These are phyloP conservation scores for Carex pumila DNA, from an alignment of 176 grass and related monocot species.

Conservation along the genomic window DNA sequence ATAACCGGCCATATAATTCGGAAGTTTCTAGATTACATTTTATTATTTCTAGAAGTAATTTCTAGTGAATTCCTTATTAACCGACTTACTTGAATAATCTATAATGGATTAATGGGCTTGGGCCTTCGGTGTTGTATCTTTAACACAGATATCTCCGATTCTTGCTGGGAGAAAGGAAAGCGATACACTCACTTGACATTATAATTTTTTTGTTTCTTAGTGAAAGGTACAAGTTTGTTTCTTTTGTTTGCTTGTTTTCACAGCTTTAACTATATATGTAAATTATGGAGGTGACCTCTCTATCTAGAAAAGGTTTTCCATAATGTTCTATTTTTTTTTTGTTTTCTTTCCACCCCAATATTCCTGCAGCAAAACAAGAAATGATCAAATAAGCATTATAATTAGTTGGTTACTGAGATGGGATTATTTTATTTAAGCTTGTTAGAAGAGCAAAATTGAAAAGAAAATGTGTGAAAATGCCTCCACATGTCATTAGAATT, in stretches of 20 bases:
- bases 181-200: conserved; percentile 9
- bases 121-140: no score
- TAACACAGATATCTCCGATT: conserved; percentile 93
- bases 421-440: neutral
- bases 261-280: neutral
- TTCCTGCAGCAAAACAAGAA: neutral
- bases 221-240: neutral
- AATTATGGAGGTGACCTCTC: neutral
- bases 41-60: no score
- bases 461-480: neutral
- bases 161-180: conserved; percentile 59
- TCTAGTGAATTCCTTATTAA: no score
- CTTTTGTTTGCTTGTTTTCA: neutral
- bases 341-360: neutral
- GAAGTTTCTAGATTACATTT: no score
- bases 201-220: neutral
- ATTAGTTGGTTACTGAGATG: neutral
- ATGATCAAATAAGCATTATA: neutral
- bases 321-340: neutral
- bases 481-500: neutral
- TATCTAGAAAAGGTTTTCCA: neutral
- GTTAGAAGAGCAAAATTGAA: neutral
- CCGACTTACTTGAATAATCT: no score
- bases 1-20: no score
- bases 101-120: no score